Percentiles rank a stretch among this genome's conserved stretches.
These are phyloP conservation scores for Myriosclerotinia scirpicola DNA, from an alignment of 2,329 filamentous ascomycete species.

Conservation along the genomic window DNA sequence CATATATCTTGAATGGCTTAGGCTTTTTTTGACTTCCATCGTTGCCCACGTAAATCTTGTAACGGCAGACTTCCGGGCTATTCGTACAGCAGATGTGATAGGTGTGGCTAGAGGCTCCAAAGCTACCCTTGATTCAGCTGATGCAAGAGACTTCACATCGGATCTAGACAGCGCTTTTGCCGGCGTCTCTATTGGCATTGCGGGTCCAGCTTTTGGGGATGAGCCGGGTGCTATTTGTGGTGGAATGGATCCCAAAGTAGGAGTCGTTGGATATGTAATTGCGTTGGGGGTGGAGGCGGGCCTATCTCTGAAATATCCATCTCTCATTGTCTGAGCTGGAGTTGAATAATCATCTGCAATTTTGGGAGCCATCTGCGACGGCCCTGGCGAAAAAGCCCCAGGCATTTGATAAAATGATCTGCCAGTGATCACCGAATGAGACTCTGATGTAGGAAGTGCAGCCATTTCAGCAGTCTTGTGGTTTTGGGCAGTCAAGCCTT, in stretches of 20 bases:
- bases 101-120: background rate
- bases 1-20: conserved; percentile 6
- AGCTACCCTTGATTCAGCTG: too few species aligned
- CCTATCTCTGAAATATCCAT: background rate
- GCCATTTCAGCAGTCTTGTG: background rate
- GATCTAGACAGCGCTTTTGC: background rate
- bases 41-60: conserved; percentile 12
- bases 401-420: background rate
- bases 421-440: background rate
- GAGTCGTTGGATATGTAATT: background rate
- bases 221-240: background rate
- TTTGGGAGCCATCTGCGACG: background rate
- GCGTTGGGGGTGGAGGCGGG: background rate
- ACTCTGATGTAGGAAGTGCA: background rate
- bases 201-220: background rate
- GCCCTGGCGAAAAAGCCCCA: background rate
- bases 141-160: background rate
- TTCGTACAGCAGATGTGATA: background rate
- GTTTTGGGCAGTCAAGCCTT: background rate
- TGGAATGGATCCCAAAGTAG: background rate
- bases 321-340: too few species aligned
- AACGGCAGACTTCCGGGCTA: background rate
- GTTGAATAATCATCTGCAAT: too few species aligned
- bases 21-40: conserved; percentile 8
- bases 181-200: background rate